Percentiles rank a stretch among this genome's conserved stretches.
phyloP scores from a whole-genome alignment of 371 early-diverging fungal species.

The Syncephalastrum racemosum region DNA sequence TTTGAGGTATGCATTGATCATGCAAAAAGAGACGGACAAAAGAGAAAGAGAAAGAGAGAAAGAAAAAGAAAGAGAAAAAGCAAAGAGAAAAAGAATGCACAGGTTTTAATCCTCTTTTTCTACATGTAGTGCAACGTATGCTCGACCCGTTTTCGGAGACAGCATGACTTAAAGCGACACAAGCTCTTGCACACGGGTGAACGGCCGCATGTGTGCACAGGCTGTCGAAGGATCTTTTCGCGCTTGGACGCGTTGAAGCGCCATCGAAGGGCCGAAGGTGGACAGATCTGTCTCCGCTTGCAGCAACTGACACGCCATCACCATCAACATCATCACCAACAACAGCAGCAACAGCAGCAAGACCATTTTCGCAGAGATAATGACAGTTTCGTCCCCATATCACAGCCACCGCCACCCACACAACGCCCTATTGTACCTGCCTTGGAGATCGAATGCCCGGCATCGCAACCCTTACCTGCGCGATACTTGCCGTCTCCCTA shows the following conservation, averaged over 20 bases:
- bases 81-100: neutral
- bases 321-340: slow-evolving; percentile 5
- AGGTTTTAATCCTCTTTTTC: no score
- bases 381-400: neutral
- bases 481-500: neutral
- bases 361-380: neutral
- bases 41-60: neutral
- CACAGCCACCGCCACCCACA: no score
- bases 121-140: slow-evolving; percentile 40
- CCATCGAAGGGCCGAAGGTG: slow-evolving; percentile 67
- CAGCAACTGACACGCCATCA: neutral
- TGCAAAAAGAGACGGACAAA: neutral
- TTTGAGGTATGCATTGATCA: no score
- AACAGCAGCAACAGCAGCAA: slow-evolving; percentile 2
- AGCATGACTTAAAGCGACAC: slow-evolving; percentile 79
- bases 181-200: slow-evolving; percentile 78
- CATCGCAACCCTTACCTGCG: slow-evolving; percentile 1
- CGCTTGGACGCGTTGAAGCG: slow-evolving; percentile 78
- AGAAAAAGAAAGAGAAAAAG: neutral
- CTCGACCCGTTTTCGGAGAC: slow-evolving; percentile 62
- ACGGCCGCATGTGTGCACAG: slow-evolving; percentile 56
- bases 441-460: neutral
- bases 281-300: slow-evolving; percentile 4
- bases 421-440: slow-evolving; percentile 1
- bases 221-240: slow-evolving; percentile 64